Evolutionary conservation across 1,284 basidiomycete genomes (phyloP), one percentile per base, ranked within the genome.

Genomic region (Ustanciosporium gigantosporum): DNA sequence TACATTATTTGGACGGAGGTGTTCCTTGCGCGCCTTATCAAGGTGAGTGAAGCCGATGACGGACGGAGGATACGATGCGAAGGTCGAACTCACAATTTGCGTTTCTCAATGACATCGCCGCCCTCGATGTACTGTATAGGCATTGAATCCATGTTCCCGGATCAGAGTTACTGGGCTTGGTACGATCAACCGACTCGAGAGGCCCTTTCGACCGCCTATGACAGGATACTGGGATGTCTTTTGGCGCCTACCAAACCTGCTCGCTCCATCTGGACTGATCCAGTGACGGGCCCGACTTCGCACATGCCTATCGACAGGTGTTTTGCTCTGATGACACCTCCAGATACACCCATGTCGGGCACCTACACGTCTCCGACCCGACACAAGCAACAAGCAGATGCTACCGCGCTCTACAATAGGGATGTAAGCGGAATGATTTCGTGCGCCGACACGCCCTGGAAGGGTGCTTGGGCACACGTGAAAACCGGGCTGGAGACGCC

Each of bases 111-210:
- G n/a, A n/a, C n/a, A n/a, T n/a, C n/a, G n/a, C n/a, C n/a, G n/a
- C n/a, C n/a, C n/a, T n/a, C n/a, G 27, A 29, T n/a, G n/a, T 9
- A 25, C n/a, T n/a, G 6, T 13, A 8, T 36, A 58, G 57, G 57
- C 19, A 66, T 66, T 32, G 62, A 66, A 16, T 43, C 36, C 24
- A 19, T 60, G 31, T 66, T 61, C 32, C 51, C 62, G 22, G 37
- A 37, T 13, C 45, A 60, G 31, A 5, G 35, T 5, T 60, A 60
- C 48, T 60, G 34, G 20, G 44, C 62, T 6, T 66, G 62, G 62
- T 66, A 66, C 42, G 43, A 56, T 19, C 35, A 49, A 21, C 62
- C 62, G 2, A 52, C 48, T 16, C 36, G 41, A 15, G 41, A 37
- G 8, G 39, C 44, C 4, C 25, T 66, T 23, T 39, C 25, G 14